phyloP scores from a whole-genome alignment of 371 early-diverging fungal species.

The Gilbertella persicaria region DNA sequence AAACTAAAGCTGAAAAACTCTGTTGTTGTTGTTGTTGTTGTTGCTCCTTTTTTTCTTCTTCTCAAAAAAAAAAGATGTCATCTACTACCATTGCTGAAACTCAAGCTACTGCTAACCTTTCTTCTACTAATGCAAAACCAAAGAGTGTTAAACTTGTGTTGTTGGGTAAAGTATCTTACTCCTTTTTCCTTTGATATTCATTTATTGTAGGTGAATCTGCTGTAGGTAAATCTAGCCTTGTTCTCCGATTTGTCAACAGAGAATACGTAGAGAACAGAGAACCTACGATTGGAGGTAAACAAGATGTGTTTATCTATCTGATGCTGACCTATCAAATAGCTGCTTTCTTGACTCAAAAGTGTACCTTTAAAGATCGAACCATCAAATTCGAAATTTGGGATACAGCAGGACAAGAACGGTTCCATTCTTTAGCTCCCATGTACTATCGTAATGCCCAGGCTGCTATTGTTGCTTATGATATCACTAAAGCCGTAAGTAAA shows the following conservation, averaged over 20 bases:
- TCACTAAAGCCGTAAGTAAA: slow-evolving; percentile 74
- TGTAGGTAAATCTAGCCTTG: slow-evolving; percentile 84
- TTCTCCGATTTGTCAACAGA: slow-evolving; percentile 86
- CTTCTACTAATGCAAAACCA: slow-evolving; percentile 31
- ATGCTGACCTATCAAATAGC: slow-evolving; percentile 48
- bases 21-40: slow-evolving; percentile 5
- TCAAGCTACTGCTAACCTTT: neutral
- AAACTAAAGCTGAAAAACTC: too few species aligned
- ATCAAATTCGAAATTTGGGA: slow-evolving; percentile 94
- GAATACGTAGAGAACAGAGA: slow-evolving; percentile 95
- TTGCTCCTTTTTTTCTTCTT: slow-evolving; percentile 3
- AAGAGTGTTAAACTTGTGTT: slow-evolving; percentile 70
- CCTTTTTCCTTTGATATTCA: neutral
- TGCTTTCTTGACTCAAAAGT: slow-evolving; percentile 79
- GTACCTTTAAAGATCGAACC: slow-evolving; percentile 62
- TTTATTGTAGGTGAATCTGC: slow-evolving; percentile 73
- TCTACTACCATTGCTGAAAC: slow-evolving; percentile 4
- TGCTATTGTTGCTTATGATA: slow-evolving; percentile 95
- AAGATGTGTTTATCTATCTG: neutral
- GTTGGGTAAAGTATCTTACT: slow-evolving; percentile 49
- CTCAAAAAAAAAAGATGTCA: slow-evolving; percentile 7
- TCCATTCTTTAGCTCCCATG: slow-evolving; percentile 96
- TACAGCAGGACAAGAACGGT: slow-evolving; percentile 92
- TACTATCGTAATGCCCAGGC: slow-evolving; percentile 98
- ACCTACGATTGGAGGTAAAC: slow-evolving; percentile 93